phyloP scores from a whole-genome alignment of 768 basidiomycete species.

The Xerocomellus amylosporus region DNA sequence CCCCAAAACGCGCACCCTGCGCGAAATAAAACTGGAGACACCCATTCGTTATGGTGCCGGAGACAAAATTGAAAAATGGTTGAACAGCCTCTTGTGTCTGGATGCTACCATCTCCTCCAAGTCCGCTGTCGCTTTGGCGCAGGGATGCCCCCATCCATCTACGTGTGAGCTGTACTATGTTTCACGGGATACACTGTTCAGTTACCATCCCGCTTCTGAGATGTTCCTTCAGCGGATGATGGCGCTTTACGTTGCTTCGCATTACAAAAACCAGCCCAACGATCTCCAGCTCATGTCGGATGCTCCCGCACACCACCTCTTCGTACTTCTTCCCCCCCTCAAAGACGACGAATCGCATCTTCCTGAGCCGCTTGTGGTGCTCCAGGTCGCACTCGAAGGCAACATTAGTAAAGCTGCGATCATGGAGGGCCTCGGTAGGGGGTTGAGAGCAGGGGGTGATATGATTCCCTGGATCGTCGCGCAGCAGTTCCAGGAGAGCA shows the following conservation, averaged over 20 bases:
- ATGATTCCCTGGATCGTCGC: constrained; percentile 97
- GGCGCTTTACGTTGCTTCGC: constrained; percentile 94
- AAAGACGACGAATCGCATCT: constrained; percentile 86
- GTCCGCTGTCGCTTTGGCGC: constrained; percentile 38
- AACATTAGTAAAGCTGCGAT: constrained; percentile 84
- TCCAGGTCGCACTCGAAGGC: constrained; percentile 96
- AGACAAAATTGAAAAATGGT: constrained; percentile 93
- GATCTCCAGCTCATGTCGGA: constrained; percentile 97
- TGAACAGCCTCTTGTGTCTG: constrained; percentile 86
- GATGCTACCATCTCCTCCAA: constrained; percentile 69
- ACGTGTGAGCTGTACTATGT: constrained; percentile 95
- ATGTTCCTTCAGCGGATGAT: constrained; percentile 98
- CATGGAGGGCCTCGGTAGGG: constrained; percentile 80
- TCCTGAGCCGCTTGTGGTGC: constrained; percentile 91
- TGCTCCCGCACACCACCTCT: constrained; percentile 95
- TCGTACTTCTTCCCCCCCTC: constrained; percentile 91
- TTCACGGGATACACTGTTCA: constrained; percentile 93
- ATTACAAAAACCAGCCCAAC: constrained; percentile 99
- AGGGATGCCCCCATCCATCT: constrained; percentile 93
- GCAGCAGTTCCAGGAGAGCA: constrained; percentile 93
- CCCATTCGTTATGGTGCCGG: constrained; percentile 89
- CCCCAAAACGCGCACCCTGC: constrained; percentile 66
- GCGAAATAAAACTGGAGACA: constrained; percentile 92
- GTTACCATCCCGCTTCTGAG: constrained; percentile 96
- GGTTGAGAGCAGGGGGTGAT: constrained; percentile 86